A percentile compares a stretch with the other conserved stretches of the same genome.
These are phyloP conservation scores for Fraxinus cuspidata DNA, from an alignment of 257 asterid species.

Conservation along the genomic window DNA sequence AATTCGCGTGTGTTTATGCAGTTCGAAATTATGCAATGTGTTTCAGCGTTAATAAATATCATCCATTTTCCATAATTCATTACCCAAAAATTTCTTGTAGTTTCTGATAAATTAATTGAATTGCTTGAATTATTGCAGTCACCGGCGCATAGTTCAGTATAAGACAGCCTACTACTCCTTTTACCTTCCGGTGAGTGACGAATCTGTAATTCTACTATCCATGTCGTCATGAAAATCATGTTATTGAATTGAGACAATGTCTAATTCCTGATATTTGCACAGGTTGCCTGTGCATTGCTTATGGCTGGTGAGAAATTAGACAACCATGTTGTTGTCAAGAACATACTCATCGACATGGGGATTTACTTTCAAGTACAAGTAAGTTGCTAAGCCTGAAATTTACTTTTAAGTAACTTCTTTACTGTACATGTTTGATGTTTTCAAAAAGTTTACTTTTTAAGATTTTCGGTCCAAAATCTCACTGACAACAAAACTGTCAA, in stretches of 20 bases:
- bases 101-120: background rate
- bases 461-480: too few species aligned
- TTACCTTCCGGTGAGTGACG: slow-evolving; percentile 79
- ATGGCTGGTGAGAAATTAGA: slow-evolving; percentile 87
- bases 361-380: slow-evolving; percentile 98
- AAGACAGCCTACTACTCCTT: slow-evolving; percentile 96
- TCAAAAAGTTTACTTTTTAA: too few species aligned
- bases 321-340: slow-evolving; percentile 57
- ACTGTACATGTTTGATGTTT: too few species aligned
- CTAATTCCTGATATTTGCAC: slow-evolving; percentile 26
- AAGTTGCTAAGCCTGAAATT: slow-evolving; percentile 13
- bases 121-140: slow-evolving; percentile 52
- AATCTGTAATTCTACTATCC: background rate
- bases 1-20: background rate
- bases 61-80: background rate
- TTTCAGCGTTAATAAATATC: too few species aligned
- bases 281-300: slow-evolving; percentile 96
- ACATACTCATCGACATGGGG: slow-evolving; percentile 84
- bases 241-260: slow-evolving; percentile 10
- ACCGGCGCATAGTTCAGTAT: slow-evolving; percentile 87
- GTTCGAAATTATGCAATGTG: background rate
- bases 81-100: background rate
- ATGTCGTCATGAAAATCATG: slow-evolving; percentile 4
- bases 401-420: background rate
- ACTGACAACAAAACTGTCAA: too few species aligned